Evolutionary conservation across 345 rosid genomes (phyloP), one percentile per base, ranked within the genome.

Genomic region (Gossypium ekmanianum): DNA sequence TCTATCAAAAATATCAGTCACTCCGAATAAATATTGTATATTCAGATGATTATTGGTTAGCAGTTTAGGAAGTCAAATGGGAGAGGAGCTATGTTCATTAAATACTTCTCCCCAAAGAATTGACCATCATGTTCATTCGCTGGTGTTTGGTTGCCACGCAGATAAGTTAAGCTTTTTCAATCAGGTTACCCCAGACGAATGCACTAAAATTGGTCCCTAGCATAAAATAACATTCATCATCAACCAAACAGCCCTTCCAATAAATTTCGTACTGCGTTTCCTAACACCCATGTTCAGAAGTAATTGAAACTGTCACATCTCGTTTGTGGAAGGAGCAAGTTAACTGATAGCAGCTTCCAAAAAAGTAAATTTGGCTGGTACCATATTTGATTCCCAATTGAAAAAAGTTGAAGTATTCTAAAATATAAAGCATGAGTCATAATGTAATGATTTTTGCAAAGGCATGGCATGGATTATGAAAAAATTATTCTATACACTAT

Each of bases 141-240:
- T 34, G 7, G 1, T 34, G 84, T 86, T 90, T n/a, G 97, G 93
- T 81, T 90, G 93, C 79, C 96, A 92, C 68, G 80, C 97, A 90
- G 70, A 89, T 87, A 63, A 90, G 82, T 11, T 93, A 87, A 34
- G 74, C 89, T 22, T 88, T 54, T 34, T 34, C 93, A 4, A 11
- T 27, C 82, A 77, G 8, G 96, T 89, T 75, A 90, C 91, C 83
- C 86, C 83, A 26, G 78, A 83, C 89, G 94, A 84, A 90, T 92
- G 87, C 93, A 94, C 98, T 76, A 90, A 86, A 41, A 96, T 92
- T 47, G 94, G 96, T 92, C 89, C 86, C 81, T 88, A 93, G 68
- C 89, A 27, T 26, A 7, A 29, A 61, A 88, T 79, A 94, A 88
- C 65, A 92, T 79, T 71, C 97, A 81, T 75, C 98, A 82, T 90